A percentile compares a stretch with the other conserved stretches of the same genome.
phyloP scores from a whole-genome alignment of 192 early-diverging fungal species.

The Chytriomyces confervae region DNA sequence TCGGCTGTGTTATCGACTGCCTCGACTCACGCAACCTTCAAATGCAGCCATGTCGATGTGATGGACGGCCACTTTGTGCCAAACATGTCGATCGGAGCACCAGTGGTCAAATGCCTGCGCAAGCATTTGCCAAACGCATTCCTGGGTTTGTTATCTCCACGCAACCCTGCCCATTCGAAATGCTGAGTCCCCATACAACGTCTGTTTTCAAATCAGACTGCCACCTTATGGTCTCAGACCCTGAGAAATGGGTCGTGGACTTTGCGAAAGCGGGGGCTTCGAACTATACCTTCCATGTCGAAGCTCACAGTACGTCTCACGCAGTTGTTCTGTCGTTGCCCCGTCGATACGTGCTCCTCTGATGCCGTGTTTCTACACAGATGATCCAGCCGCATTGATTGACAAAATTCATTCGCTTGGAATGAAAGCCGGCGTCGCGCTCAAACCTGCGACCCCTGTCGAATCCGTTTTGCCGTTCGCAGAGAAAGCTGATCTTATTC shows the following conservation, averaged over 20 bases:
- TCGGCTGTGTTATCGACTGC: background rate
- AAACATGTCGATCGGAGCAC: slow-evolving; percentile 93
- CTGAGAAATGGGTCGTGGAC: slow-evolving; percentile 91
- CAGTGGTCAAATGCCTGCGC: slow-evolving; percentile 84
- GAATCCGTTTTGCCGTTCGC: slow-evolving; percentile 45
- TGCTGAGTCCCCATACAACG: background rate
- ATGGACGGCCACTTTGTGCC: slow-evolving; percentile 99
- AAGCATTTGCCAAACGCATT: slow-evolving; percentile 85
- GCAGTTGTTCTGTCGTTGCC: background rate
- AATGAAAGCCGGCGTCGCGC: slow-evolving; percentile 91
- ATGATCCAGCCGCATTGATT: slow-evolving; percentile 77
- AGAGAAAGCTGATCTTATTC: slow-evolving; percentile 79
- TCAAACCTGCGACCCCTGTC: slow-evolving; percentile 87
- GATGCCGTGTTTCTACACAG: background rate
- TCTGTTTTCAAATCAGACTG: slow-evolving; percentile 59
- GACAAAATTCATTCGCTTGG: slow-evolving; percentile 77
- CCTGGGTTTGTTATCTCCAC: slow-evolving; percentile 62
- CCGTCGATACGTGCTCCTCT: background rate
- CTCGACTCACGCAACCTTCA: slow-evolving; percentile 33
- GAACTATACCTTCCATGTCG: slow-evolving; percentile 91
- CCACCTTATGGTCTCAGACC: slow-evolving; percentile 78
- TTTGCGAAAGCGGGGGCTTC: slow-evolving; percentile 89
- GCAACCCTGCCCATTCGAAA: background rate
- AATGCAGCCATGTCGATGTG: slow-evolving; percentile 66
- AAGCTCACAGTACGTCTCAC: slow-evolving; percentile 68